These are phyloP conservation scores for Agrocybe pediades DNA, from an alignment of 768 basidiomycete species.

Conservation along the genomic window DNA sequence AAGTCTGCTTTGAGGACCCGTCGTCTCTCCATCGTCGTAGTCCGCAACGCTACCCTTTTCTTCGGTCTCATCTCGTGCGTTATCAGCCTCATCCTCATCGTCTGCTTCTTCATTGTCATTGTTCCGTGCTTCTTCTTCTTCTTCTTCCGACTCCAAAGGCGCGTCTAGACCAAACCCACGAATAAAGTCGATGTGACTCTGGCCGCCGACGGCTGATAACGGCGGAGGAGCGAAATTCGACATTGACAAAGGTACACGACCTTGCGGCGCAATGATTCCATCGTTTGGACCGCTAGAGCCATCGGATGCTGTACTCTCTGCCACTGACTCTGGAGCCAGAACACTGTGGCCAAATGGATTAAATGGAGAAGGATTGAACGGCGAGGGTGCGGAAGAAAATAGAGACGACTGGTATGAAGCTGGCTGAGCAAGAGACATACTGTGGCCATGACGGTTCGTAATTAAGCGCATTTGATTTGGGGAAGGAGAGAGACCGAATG, in stretches of 20 bases:
- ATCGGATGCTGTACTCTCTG: constrained; percentile 17
- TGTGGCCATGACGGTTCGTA: constrained; percentile 66
- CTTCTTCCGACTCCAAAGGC: constrained; percentile 73
- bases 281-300: constrained; percentile 12
- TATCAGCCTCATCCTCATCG: constrained; percentile 27
- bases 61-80: constrained; percentile 28
- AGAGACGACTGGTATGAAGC: constrained; percentile 43
- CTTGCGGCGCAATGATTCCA: constrained; percentile 55
- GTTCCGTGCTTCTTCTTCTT: constrained; percentile 41
- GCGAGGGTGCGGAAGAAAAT: constrained; percentile 28
- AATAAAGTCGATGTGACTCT: constrained; percentile 69
- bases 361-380: constrained; percentile 53
- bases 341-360: constrained; percentile 70
- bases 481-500: constrained; percentile 48
- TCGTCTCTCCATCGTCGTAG: constrained; percentile 35
- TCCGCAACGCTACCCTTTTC: constrained; percentile 36
- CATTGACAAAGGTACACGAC: constrained; percentile 47
- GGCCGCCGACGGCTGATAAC: constrained; percentile 40
- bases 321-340: constrained; percentile 44
- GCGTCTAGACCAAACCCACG: constrained; percentile 83
- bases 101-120: constrained; percentile 40
- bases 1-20: constrained; percentile 48
- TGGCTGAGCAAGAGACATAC: constrained; percentile 69
- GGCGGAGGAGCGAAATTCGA: constrained; percentile 48
- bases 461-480: constrained; percentile 41